Evolutionary conservation across 306 rosid species (phyloP).

Genomic region (Hylodesmum podocarpum): DNA sequence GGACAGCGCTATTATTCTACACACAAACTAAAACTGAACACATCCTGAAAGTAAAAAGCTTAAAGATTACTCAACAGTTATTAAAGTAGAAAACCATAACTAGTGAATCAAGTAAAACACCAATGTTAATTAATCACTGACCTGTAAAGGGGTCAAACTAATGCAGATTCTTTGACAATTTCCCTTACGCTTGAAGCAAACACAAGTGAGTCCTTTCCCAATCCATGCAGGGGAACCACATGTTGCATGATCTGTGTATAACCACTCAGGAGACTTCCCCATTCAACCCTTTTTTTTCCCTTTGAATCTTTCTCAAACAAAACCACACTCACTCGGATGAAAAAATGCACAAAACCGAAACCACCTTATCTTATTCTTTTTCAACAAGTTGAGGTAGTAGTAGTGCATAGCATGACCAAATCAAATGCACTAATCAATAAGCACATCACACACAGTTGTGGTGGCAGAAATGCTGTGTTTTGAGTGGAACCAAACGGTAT

Average conservation of each 20-base stretch:
- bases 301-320: not conserved
- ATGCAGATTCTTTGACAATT: constrained; percentile 58
- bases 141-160: constrained; percentile 78
- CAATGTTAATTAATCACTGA: constrained; percentile 19
- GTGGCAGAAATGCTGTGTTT: constrained; percentile 24
- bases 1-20: not conserved
- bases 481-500: constrained; percentile 12
- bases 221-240: constrained; percentile 74
- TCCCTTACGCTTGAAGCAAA: constrained; percentile 88
- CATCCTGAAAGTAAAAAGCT: not conserved
- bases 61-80: not conserved
- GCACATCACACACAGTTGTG: not conserved
- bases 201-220: constrained; percentile 84
- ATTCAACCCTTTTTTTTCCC: constrained; percentile 19
- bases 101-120: not conserved
- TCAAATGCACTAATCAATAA: not conserved
- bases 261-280: constrained; percentile 39
- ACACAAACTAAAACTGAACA: not conserved
- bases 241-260: constrained; percentile 59
- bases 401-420: not conserved
- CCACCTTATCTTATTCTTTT: not conserved
- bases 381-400: not conserved
- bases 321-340: not conserved
- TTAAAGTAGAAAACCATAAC: not conserved
- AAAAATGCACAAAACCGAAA: constrained; percentile 14